Conservation (phyloP, 192 early-diverging fungal genomes). For the Powellomyces hirtus region DNA sequence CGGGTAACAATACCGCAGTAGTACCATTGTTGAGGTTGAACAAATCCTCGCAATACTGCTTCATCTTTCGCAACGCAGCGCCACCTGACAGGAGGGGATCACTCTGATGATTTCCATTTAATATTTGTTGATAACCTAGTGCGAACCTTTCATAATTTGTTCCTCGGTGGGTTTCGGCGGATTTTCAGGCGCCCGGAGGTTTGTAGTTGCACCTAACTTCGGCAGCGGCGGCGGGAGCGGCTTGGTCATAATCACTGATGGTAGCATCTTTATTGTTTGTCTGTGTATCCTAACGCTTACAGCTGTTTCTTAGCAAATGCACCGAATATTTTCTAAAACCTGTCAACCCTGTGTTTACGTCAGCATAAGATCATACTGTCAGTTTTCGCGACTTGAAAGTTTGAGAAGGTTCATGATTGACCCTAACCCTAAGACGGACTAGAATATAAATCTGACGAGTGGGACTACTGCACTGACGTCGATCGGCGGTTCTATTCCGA, state of each 20-base stretch:
- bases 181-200: background rate
- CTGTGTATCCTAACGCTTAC: too few relatives aligned
- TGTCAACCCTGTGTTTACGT: too few relatives aligned
- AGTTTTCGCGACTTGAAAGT: too few relatives aligned
- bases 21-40: slow-evolving; percentile 27
- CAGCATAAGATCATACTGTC: too few relatives aligned
- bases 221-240: background rate
- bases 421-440: slow-evolving; percentile 57
- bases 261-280: background rate
- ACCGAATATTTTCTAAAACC: too few relatives aligned
- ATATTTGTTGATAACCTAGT: background rate
- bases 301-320: too few relatives aligned
- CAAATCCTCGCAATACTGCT: slow-evolving; percentile 48
- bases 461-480: slow-evolving; percentile 55
- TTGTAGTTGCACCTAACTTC: background rate
- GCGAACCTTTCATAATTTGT: slow-evolving; percentile 23
- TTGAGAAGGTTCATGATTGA: too few relatives aligned
- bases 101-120: background rate
- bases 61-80: slow-evolving; percentile 45
- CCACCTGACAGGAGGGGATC: slow-evolving; percentile 32
- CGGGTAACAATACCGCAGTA: background rate
- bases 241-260: background rate
- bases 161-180: slow-evolving; percentile 26
- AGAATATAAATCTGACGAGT: slow-evolving; percentile 42
- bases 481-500: slow-evolving; percentile 56